Base-by-base conservation (phyloP, 2,329 filamentous ascomycete species). In the Aulographum hederae region DNA sequence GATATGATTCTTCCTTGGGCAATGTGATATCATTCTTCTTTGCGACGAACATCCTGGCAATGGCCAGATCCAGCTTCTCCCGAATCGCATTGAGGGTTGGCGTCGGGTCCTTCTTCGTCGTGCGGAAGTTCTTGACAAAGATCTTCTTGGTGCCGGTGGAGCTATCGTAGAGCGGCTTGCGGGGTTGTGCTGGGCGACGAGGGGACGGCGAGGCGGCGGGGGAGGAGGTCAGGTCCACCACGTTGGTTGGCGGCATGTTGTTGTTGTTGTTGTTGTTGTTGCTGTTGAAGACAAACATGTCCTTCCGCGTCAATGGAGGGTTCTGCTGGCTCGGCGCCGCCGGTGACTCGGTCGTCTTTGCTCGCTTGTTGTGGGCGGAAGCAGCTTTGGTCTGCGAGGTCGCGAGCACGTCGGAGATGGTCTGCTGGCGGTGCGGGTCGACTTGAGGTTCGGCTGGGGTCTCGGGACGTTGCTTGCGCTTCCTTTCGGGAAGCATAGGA, bases 81-180 rank as follows among this genome's bases (percentile, higher is more conserved):
- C 78, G 80, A 3, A 73, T 76, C 44, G 73, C 72, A 26, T 73
- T 63, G 43, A 92, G 81, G 57, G 93, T 95, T 39, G 70, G 65
- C 38, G 78, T 72, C 14, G 78, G 68, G 43, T 82, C 70, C 33
- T 68, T 61, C 35, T 66, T 64, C n/a, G 67, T 57, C 1, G 68
- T 65, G 36, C 77, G 73, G 39, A 94, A 66, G 50, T 94, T 95
- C 67, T 93, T 93, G 44, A 98, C 80, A n/a, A 86, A 69, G 28
- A 98, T 67, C 54, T 78, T 85, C 61, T 78, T 85, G 14, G 81
- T 74, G 19, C 82, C 84, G 8, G 66, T 63, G 44, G 50, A 52
- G 25, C 46, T 39, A 6, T 46, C 56, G 46, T 41, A 54, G 40
- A 3, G 43, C 23, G 13, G 39, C 39, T 41, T 53, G 44, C 42